These are phyloP conservation scores for Elaphomyces granulatus DNA, from an alignment of 495 filamentous ascomycete species.

Conservation along the genomic window DNA sequence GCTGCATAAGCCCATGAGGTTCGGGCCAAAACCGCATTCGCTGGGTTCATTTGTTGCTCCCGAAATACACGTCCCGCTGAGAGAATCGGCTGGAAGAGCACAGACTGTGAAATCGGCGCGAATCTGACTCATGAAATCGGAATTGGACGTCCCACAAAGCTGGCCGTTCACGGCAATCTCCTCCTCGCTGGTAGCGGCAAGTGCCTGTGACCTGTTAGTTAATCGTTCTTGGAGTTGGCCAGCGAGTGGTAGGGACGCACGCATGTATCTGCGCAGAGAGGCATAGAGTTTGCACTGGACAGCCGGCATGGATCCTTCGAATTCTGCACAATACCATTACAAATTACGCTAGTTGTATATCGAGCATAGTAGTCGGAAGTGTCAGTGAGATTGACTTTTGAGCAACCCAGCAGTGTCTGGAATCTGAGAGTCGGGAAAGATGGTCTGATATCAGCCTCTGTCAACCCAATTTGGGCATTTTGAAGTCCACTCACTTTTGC, in stretches of 20 bases:
- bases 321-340: slow-evolving; percentile 89
- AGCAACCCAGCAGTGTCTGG: slow-evolving; percentile 68
- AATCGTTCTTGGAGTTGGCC: not conserved
- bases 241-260: slow-evolving; percentile 34
- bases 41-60: slow-evolving; percentile 67
- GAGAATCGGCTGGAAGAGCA: slow-evolving; percentile 60
- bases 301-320: slow-evolving; percentile 61
- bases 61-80: slow-evolving; percentile 59
- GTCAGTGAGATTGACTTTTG: slow-evolving; percentile 60
- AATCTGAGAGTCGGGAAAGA: too few relatives aligned
- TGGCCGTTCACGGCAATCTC: slow-evolving; percentile 60
- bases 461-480: too few relatives aligned
- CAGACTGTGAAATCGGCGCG: slow-evolving; percentile 89
- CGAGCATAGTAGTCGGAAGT: slow-evolving; percentile 81
- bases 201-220: slow-evolving; percentile 40
- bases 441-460: too few relatives aligned
- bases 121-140: slow-evolving; percentile 58
- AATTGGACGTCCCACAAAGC: slow-evolving; percentile 50
- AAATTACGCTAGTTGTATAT: slow-evolving; percentile 84
- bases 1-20: slow-evolving; percentile 70
- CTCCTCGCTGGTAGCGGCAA: slow-evolving; percentile 77
- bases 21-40: slow-evolving; percentile 76
- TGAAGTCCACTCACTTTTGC: slow-evolving; percentile 63
- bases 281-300: slow-evolving; percentile 44
- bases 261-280: slow-evolving; percentile 84